Conservation (phyloP, 2,329 filamentous ascomycete species). For the Colletotrichum euphorbiae region DNA sequence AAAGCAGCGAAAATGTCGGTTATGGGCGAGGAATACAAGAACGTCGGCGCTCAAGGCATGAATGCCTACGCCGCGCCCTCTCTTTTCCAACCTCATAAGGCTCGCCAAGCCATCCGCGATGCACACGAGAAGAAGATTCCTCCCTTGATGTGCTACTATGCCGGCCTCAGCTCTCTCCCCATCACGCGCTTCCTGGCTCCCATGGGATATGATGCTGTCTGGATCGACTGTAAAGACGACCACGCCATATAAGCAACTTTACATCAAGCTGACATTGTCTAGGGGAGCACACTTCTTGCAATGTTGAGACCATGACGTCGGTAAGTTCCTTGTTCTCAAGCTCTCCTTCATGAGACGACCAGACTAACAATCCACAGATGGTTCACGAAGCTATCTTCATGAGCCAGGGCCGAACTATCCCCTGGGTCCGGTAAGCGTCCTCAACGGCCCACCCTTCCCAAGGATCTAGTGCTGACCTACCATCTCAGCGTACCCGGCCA, state of each 20-base stretch:
- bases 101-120: constrained; percentile 58
- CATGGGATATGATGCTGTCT: constrained; percentile 56
- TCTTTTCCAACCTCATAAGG: constrained; percentile 59
- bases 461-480: constrained; percentile 4
- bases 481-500: constrained; percentile 53
- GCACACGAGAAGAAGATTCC: constrained; percentile 59
- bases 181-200: constrained; percentile 55
- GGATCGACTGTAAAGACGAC: constrained; percentile 54
- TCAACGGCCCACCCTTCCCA: not conserved
- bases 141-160: constrained; percentile 56
- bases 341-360: not conserved
- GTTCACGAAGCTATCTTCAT: constrained; percentile 60
- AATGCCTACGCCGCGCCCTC: constrained; percentile 56
- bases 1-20: constrained; percentile 23
- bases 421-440: constrained; percentile 51
- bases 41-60: constrained; percentile 47
- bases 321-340: not conserved
- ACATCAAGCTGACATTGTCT: too few species aligned
- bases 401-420: constrained; percentile 57
- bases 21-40: constrained; percentile 37
- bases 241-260: too few species aligned
- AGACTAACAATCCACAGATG: constrained; percentile 45
- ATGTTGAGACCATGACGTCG: constrained; percentile 62
- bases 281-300: constrained; percentile 57
- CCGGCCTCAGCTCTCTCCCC: constrained; percentile 53